Conservation (phyloP, 140 eudicot species). For the Senecio squalidus region DNA sequence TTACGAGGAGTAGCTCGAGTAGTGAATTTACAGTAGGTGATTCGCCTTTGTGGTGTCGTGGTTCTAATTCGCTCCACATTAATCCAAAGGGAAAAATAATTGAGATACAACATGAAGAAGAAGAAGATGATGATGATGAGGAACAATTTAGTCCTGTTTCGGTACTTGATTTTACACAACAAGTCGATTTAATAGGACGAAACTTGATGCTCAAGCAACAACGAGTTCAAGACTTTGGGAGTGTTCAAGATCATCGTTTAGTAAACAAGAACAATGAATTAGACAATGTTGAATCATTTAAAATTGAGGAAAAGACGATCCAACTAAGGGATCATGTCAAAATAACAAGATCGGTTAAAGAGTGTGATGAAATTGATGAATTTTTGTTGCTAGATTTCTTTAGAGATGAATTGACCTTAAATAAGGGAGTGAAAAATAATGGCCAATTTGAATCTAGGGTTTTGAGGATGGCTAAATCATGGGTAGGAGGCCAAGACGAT, state of each 20-base stretch:
- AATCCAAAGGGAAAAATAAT: slow-evolving; percentile 20
- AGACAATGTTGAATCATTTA: slow-evolving; percentile 14
- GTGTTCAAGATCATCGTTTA: slow-evolving; percentile 10
- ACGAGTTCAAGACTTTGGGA: slow-evolving; percentile 27
- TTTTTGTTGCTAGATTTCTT: slow-evolving; percentile 48
- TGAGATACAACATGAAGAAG: slow-evolving; percentile 14
- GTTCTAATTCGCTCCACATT: too few relatives aligned
- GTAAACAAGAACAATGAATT: slow-evolving; percentile 7
- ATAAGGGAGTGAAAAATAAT: slow-evolving; percentile 3
- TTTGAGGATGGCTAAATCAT: slow-evolving; percentile 37
- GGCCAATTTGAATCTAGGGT: slow-evolving; percentile 22
- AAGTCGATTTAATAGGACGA: slow-evolving; percentile 40
- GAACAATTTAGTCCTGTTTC: slow-evolving; percentile 76
- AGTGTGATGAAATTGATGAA: slow-evolving; percentile 16
- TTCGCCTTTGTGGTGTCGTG: slow-evolving; percentile 36
- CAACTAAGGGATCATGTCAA: slow-evolving; percentile 26
- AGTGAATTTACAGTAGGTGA: slow-evolving; percentile 69
- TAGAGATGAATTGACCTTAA: slow-evolving; percentile 29
- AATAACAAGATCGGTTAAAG: slow-evolving; percentile 8
- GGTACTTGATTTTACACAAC: slow-evolving; percentile 53
- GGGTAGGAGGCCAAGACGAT: slow-evolving; percentile 42
- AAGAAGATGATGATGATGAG: slow-evolving; percentile 28
- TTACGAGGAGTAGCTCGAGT: slow-evolving; percentile 48
- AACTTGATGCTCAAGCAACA: slow-evolving; percentile 29
- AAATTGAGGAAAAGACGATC: slow-evolving; percentile 39